phyloP scores from a whole-genome alignment of 345 rosid genomes.

The Eutrema yunnanense region DNA sequence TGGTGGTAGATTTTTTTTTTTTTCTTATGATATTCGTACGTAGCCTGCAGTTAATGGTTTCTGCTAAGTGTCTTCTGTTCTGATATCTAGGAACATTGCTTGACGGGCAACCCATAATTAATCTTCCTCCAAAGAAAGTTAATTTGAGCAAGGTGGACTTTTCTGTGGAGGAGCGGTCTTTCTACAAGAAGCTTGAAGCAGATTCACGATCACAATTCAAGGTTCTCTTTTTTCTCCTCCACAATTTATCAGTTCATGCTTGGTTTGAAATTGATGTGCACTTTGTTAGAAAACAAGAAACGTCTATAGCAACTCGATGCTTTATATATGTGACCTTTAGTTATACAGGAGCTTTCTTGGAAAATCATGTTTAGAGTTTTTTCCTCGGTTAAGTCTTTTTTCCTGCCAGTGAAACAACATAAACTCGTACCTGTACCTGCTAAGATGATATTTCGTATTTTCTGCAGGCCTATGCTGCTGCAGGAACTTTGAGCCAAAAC shows the following conservation, averaged over 20 bases:
- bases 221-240: slow-evolving; percentile 40
- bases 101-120: slow-evolving; percentile 81
- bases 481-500: slow-evolving; percentile 89
- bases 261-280: slow-evolving; percentile 2
- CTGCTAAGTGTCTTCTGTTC: slow-evolving; percentile 14
- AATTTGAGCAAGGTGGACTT: slow-evolving; percentile 64
- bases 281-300: slow-evolving; percentile 3
- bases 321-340: neutral
- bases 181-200: slow-evolving; percentile 76
- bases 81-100: slow-evolving; percentile 66
- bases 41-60: slow-evolving; percentile 9
- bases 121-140: slow-evolving; percentile 69
- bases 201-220: slow-evolving; percentile 76
- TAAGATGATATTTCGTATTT: slow-evolving; percentile 15
- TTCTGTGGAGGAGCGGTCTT: slow-evolving; percentile 76
- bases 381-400: neutral
- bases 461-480: slow-evolving; percentile 83
- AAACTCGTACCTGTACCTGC: neutral
- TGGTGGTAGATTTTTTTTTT: neutral
- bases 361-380: slow-evolving; percentile 3
- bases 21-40: neutral
- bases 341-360: neutral
- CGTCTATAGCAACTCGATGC: neutral
- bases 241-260: neutral
- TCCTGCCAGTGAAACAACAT: neutral